Evolutionary conservation across 345 rosid genomes (phyloP).

Genomic region (Populus deltoides): DNA sequence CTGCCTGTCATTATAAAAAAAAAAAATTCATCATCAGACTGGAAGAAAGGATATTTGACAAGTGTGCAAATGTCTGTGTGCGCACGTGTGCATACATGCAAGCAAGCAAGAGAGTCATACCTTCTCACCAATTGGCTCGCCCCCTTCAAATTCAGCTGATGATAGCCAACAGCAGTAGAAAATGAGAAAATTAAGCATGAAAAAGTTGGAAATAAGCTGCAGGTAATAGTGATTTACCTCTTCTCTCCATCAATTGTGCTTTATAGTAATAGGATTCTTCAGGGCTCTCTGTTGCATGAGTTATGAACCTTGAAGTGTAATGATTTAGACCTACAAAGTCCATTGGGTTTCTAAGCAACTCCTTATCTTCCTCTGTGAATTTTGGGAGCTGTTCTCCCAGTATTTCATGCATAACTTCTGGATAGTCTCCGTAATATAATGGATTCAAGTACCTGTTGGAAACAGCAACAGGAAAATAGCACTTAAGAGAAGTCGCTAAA

Average conservation of each 20-base stretch:
- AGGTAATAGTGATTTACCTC: constrained; percentile 39
- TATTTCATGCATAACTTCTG: constrained; percentile 59
- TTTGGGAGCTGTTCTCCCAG: constrained; percentile 67
- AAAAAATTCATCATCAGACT: constrained; percentile 17
- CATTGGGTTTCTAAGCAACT: constrained; percentile 51
- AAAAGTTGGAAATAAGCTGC: background rate
- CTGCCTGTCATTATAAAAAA: constrained; percentile 55
- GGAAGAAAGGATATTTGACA: background rate
- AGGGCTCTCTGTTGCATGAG: constrained; percentile 41
- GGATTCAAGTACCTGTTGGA: constrained; percentile 72
- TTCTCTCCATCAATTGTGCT: constrained; percentile 60
- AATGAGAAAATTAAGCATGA: background rate
- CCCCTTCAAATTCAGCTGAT: constrained; percentile 71
- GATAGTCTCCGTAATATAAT: constrained; percentile 76
- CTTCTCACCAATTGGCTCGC: constrained; percentile 76
- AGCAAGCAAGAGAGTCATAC: constrained; percentile 29
- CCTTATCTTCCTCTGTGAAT: constrained; percentile 66
- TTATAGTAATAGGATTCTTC: constrained; percentile 52
- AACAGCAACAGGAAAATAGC: background rate
- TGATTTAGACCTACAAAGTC: constrained; percentile 91
- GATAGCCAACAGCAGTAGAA: constrained; percentile 11
- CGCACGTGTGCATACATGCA: background rate
- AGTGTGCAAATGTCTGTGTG: background rate
- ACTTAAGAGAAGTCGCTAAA: background rate
- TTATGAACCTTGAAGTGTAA: constrained; percentile 74